These are phyloP conservation scores for Colletotrichum euphorbiae DNA, from an alignment of 2,329 filamentous ascomycete species.

Conservation along the genomic window DNA sequence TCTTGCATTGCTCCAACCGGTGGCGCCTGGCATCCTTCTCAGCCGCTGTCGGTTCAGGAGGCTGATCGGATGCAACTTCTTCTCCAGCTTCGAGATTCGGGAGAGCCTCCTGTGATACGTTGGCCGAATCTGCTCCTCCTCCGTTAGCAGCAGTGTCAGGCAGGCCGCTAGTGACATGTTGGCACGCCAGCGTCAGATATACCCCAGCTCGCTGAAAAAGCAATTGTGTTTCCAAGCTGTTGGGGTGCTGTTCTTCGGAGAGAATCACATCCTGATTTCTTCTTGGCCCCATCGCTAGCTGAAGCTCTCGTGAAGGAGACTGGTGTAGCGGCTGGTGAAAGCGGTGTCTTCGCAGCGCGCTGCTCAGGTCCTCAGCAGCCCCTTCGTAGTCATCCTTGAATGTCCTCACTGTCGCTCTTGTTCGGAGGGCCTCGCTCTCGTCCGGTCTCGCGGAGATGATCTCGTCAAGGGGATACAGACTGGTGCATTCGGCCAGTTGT, in stretches of 20 bases:
- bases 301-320: slow-evolving; percentile 60
- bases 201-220: slow-evolving; percentile 80
- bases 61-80: slow-evolving; percentile 11
- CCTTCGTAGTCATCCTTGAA: slow-evolving; percentile 81
- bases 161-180: slow-evolving; percentile 70
- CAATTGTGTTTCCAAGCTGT: slow-evolving; percentile 79
- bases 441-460: slow-evolving; percentile 73
- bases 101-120: not conserved
- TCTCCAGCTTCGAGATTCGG: not conserved
- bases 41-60: slow-evolving; percentile 49
- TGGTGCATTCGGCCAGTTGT: slow-evolving; percentile 78
- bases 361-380: slow-evolving; percentile 76
- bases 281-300: slow-evolving; percentile 48
- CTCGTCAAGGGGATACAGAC: slow-evolving; percentile 72
- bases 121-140: slow-evolving; percentile 20
- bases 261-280: slow-evolving; percentile 51
- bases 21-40: slow-evolving; percentile 57
- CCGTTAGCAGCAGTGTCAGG: slow-evolving; percentile 37
- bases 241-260: slow-evolving; percentile 69
- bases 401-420: slow-evolving; percentile 77
- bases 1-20: slow-evolving; percentile 66
- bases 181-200: slow-evolving; percentile 78
- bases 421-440: slow-evolving; percentile 76
- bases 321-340: slow-evolving; percentile 65
- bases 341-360: slow-evolving; percentile 68